These are phyloP conservation scores for Phytomonas sp. DNA, from an alignment of 208 protist genomes.

Conservation along the genomic window DNA sequence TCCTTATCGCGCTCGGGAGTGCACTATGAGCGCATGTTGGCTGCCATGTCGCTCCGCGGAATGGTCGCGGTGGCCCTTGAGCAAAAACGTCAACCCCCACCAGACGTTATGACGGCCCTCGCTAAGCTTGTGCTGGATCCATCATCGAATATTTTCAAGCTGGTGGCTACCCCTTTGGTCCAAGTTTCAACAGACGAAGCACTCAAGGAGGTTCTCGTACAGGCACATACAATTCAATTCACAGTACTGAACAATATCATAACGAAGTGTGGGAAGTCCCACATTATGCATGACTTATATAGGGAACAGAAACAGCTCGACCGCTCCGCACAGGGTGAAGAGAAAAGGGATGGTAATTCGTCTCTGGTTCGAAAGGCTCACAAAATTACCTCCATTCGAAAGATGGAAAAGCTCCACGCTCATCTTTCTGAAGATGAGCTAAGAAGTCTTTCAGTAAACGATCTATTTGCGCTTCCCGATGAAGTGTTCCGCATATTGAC, in stretches of 20 bases:
- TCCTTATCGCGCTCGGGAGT: not conserved
- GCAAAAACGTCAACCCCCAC: not conserved
- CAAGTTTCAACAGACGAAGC: not conserved
- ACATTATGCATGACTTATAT: not conserved
- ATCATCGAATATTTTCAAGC: not conserved
- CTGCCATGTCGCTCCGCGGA: not conserved
- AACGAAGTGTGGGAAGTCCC: not conserved
- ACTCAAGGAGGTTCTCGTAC: not conserved
- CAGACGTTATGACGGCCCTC: not conserved
- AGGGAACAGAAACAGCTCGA: not conserved
- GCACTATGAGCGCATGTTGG: not conserved
- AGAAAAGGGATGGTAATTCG: not conserved
- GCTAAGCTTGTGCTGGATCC: not conserved
- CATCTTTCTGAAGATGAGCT: not conserved
- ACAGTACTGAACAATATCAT: not conserved
- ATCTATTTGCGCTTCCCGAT: not conserved
- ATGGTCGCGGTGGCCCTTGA: not conserved
- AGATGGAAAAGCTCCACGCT: not conserved
- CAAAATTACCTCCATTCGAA: not conserved
- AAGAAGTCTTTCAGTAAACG: not conserved
- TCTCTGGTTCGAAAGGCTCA: not conserved
- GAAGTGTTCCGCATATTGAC: not conserved
- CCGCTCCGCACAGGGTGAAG: not conserved
- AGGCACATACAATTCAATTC: not conserved
- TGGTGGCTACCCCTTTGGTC: not conserved